Conservation (phyloP, 2,329 filamentous ascomycete species). For the Periconia digitata region DNA sequence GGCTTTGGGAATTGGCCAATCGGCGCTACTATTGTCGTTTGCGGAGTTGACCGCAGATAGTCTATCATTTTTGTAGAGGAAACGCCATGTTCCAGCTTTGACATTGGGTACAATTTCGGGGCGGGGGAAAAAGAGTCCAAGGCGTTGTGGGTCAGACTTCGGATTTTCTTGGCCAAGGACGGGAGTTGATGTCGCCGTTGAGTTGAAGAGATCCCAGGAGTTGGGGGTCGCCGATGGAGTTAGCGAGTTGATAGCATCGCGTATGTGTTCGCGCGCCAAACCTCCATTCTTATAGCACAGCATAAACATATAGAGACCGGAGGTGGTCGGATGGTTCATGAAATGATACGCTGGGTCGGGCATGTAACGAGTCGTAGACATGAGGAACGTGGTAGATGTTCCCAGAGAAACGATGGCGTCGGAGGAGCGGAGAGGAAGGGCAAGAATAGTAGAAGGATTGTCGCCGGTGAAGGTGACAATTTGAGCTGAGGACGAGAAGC, state of each 20-base stretch:
- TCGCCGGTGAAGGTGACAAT: conserved; percentile 91
- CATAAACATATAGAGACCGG: conserved; percentile 99
- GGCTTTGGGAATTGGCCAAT: conserved; percentile 59
- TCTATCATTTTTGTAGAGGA: conserved; percentile 59
- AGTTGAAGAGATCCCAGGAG: conserved; percentile 81
- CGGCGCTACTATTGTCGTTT: conserved; percentile 29
- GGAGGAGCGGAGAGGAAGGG: conserved; percentile 79
- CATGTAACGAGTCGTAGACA: conserved; percentile 90
- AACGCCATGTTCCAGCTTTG: conserved; percentile 82
- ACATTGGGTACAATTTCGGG: conserved; percentile 96
- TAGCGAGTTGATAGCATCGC: conserved; percentile 71
- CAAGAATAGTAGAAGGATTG: conserved; percentile 93
- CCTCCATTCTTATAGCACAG: conserved; percentile 99
- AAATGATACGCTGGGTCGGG: conserved; percentile 93
- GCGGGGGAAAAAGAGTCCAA: conserved; percentile 93
- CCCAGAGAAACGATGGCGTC: conserved; percentile 95
- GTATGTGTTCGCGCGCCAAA: conserved; percentile 84
- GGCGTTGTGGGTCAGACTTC: conserved; percentile 64
- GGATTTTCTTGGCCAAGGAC: conserved; percentile 64
- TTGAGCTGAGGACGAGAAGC: conserved; percentile 73
- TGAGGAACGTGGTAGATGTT: conserved; percentile 95
- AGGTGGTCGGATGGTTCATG: conserved; percentile 93
- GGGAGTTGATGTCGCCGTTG: conserved; percentile 66
- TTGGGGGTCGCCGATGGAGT: conserved; percentile 45
- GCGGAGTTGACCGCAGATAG: conserved; percentile 51